Conservation (phyloP, 2,329 filamentous ascomycete genomes). For the Penicillium carneum region DNA sequence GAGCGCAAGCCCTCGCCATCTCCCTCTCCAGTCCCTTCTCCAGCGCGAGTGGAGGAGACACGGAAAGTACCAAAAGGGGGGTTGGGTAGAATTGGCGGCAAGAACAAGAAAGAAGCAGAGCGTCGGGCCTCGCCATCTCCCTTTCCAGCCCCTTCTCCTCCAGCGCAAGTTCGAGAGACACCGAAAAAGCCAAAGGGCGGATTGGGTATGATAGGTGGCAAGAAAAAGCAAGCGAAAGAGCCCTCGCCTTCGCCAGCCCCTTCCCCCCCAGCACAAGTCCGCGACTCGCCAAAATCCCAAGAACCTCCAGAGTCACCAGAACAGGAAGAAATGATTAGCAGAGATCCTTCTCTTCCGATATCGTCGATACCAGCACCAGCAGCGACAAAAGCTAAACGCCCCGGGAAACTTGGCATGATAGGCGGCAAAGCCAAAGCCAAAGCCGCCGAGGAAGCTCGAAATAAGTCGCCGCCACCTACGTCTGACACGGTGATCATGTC, state of each 20-base stretch:
- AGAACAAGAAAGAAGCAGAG: constrained; percentile 28
- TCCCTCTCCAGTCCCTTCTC: not conserved
- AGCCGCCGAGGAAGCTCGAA: constrained; percentile 12
- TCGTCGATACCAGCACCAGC: constrained; percentile 20
- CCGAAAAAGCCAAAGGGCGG: constrained; percentile 19
- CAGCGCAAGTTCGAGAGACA: not conserved
- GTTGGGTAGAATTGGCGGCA: constrained; percentile 30
- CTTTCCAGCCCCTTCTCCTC: not conserved
- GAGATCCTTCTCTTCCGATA: constrained; percentile 3
- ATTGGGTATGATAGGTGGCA: constrained; percentile 30
- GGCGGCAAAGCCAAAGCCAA: constrained; percentile 40
- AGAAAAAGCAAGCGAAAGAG: constrained; percentile 29
- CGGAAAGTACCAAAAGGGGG: constrained; percentile 16
- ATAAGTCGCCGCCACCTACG: constrained; percentile 11
- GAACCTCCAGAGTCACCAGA: not conserved
- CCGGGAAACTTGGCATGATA: constrained; percentile 47
- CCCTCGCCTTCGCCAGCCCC: constrained; percentile 22
- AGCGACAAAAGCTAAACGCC: constrained; percentile 32
- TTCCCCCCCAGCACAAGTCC: constrained; percentile 18
- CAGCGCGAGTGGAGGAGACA: not conserved
- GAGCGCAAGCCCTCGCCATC: constrained; percentile 21
- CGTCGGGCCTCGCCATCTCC: constrained; percentile 17
- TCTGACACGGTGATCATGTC: constrained; percentile 3
- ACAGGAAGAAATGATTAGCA: not conserved
- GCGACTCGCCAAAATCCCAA: constrained; percentile 13